phyloP scores from a whole-genome alignment of 257 asterid genomes.

The Nyctanthes arbortristis region DNA sequence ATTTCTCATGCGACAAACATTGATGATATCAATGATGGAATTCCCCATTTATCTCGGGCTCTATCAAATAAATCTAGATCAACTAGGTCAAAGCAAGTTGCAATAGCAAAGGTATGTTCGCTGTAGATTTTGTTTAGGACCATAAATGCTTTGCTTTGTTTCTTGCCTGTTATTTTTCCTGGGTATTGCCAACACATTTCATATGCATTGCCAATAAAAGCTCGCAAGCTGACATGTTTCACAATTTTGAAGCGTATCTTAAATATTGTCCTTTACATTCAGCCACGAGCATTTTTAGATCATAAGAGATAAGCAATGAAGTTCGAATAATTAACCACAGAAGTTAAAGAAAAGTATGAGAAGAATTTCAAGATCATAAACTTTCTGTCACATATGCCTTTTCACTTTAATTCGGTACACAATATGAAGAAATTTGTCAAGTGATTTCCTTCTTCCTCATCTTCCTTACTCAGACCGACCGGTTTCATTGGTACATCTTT shows the following conservation, averaged over 20 bases:
- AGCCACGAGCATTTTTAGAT: background rate
- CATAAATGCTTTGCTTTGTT: conserved; percentile 10
- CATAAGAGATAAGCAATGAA: background rate
- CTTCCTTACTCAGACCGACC: background rate
- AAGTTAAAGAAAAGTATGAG: background rate
- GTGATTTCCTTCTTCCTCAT: background rate
- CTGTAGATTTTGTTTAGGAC: conserved; percentile 6
- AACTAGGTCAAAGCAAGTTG: conserved; percentile 77
- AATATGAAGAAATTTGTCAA: background rate
- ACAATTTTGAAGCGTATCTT: background rate
- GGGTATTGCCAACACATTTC: conserved; percentile 3
- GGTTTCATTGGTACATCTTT: background rate
- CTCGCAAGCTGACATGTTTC: background rate
- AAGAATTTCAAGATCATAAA: background rate
- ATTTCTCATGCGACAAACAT: conserved; percentile 35
- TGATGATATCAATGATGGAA: conserved; percentile 71
- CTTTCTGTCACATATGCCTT: background rate
- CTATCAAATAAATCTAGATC: conserved; percentile 75
- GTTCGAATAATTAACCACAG: background rate
- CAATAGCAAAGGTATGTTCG: conserved; percentile 71
- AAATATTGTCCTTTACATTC: background rate
- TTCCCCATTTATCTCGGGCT: conserved; percentile 82
- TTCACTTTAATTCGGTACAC: background rate
- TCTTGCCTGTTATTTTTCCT: conserved; percentile 8
- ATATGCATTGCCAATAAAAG: background rate